Evolutionary conservation across 169 alveolate species (phyloP), one percentile per base, ranked within the genome.

Genomic region (Amoebophrya sp.): DNA sequence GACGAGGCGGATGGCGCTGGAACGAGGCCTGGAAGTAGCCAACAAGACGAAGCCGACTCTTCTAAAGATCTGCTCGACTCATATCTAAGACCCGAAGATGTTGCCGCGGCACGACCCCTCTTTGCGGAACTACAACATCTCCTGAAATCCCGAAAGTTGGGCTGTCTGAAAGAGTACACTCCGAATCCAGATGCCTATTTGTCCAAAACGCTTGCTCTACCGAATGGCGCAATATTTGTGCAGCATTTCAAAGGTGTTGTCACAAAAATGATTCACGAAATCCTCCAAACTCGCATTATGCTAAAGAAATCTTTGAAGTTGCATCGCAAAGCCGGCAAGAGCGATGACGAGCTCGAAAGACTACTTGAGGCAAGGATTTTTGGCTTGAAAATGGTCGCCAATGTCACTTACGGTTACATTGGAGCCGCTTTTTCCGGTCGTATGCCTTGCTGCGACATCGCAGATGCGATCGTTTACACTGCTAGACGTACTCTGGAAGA

Each of bases 351-450:
- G 23, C 95, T 95, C 93, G 90, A 95, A 41, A 92, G 95, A 76
- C 97, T 97, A 47, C 95, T 97, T 41, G 97, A 98, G 93, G 98
- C 98, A 24, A 95, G 99, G 89, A 96, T 97, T 94, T 95, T 97
- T 41, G 99, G 99, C 40, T 93, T 98, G 76, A 97, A 98, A 94
- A 96, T 96, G 91, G 95, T 98, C 78, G 98, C 99, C 34, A 98
- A 98, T 95, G 97, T 98, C 89, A 98, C 98, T n/a, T 98, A 97
- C 96, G 94, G 94, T 92, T 97, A 97, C 78, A 98, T 99, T 26
- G 99, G 99, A 29, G 99, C 99, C 2, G 95, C 94, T 41, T 95
- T 97, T 94, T 97, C 98, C 34, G 99, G 99, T 3, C 96, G 98
- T 83, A 95, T 98, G 93, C 99, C 99, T 38, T 98, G 99, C 95